Evolutionary conservation across 441 rosid species (phyloP).

Genomic region (Gossypium aridum): DNA sequence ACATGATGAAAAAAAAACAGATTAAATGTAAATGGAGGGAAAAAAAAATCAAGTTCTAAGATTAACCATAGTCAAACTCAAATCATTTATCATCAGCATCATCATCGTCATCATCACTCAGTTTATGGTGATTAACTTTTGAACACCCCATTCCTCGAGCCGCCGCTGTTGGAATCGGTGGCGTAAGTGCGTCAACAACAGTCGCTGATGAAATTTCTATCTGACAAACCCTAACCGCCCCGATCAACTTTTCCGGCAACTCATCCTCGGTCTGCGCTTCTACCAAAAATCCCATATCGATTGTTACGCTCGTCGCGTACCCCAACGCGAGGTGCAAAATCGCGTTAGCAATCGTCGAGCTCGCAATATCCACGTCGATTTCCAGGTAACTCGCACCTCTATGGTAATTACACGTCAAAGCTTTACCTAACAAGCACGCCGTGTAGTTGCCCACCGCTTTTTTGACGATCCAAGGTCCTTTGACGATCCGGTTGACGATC

Average conservation of each 20-base stretch:
- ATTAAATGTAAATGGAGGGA: background rate
- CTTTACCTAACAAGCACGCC: slow-evolving; percentile 60
- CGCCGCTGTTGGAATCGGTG: slow-evolving; percentile 8
- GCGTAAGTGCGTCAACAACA: slow-evolving; percentile 31
- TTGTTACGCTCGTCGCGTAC: slow-evolving; percentile 41
- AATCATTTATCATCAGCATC: slow-evolving; percentile 28
- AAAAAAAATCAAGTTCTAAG: background rate
- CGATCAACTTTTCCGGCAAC: slow-evolving; percentile 74
- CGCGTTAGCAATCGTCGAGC: slow-evolving; percentile 52
- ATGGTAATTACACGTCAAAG: slow-evolving; percentile 54
- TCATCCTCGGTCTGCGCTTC: slow-evolving; percentile 67
- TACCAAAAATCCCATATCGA: slow-evolving; percentile 68
- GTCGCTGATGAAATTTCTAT: slow-evolving; percentile 73
- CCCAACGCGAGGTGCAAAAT: slow-evolving; percentile 46
- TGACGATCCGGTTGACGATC: slow-evolving; percentile 59
- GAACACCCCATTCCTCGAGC: slow-evolving; percentile 39
- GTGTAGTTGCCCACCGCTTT: slow-evolving; percentile 60
- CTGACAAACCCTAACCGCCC: slow-evolving; percentile 65
- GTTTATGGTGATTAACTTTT: slow-evolving; percentile 53
- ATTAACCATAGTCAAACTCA: slow-evolving; percentile 3
- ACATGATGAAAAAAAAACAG: background rate
- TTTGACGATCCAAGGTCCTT: slow-evolving; percentile 79
- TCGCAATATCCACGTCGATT: slow-evolving; percentile 64
- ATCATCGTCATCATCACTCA: slow-evolving; percentile 15
- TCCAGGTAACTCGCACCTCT: slow-evolving; percentile 66